phyloP scores from a whole-genome alignment of 1,139 yeast species.

The Entelexis paramagnoliae region DNA sequence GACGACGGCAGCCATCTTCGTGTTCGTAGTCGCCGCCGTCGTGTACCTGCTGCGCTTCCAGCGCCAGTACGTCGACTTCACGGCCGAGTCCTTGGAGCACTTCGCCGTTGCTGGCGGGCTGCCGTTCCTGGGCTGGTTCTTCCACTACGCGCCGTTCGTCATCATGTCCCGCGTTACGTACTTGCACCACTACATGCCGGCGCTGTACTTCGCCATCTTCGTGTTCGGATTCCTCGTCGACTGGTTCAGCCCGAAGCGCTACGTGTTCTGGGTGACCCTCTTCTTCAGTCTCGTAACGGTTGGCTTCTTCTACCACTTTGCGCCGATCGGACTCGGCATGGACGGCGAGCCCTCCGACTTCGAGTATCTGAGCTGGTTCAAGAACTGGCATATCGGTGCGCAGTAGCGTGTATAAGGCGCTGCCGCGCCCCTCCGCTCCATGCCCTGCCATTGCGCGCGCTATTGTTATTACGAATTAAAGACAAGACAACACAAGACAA shows the following conservation, averaged over 20 bases:
- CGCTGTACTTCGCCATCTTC: conserved; percentile 86
- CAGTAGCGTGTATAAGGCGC: no score
- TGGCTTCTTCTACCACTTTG: conserved; percentile 60
- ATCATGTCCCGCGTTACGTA: conserved; percentile 96
- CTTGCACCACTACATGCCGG: conserved; percentile 95
- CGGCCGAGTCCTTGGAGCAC: conserved; percentile 32
- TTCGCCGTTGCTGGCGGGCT: conserved; percentile 76
- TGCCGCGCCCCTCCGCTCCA: no score
- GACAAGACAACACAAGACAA: no score
- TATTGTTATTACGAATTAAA: not conserved
- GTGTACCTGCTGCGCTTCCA: conserved; percentile 79
- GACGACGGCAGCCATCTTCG: conserved; percentile 59
- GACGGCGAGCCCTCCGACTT: conserved; percentile 63
- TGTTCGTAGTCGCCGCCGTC: conserved; percentile 48
- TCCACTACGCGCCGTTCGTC: conserved; percentile 83
- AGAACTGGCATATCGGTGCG: conserved; percentile 21
- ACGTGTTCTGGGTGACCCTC: conserved; percentile 29
- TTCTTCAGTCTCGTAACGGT: conserved; percentile 47
- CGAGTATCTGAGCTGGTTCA: conserved; percentile 61
- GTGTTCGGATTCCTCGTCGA: conserved; percentile 70
- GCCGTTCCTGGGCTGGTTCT: conserved; percentile 88
- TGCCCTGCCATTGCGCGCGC: no score
- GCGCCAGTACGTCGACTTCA: conserved; percentile 73
- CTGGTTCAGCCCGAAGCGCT: conserved; percentile 38
- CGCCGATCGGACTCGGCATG: conserved; percentile 84